Conservation (phyloP, 495 filamentous ascomycete species). For the Podospora pseudocomata region DNA sequence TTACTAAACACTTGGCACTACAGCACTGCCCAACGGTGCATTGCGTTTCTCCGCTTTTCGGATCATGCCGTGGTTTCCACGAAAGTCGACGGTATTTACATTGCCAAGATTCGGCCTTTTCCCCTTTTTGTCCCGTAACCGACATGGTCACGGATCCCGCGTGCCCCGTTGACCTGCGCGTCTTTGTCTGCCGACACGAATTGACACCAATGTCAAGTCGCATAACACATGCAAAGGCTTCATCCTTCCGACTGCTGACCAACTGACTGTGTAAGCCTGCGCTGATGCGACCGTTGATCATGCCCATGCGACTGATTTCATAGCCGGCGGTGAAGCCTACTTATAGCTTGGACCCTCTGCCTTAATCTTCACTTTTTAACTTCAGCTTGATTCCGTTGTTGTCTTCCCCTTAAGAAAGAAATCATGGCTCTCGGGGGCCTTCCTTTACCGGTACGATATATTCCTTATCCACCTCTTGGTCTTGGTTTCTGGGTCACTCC, state of each 20-base stretch:
- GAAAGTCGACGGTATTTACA: neutral
- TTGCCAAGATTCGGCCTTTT: neutral
- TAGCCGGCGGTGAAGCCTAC: no score
- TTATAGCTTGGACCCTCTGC: no score
- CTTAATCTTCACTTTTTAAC: no score
- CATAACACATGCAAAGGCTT: neutral
- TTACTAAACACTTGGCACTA: no score
- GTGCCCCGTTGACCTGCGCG: no score
- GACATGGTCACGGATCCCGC: neutral
- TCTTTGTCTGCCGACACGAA: neutral
- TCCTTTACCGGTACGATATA: neutral
- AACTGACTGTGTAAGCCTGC: neutral
- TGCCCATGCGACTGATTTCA: neutral
- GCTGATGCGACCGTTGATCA: neutral
- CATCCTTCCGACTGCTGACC: neutral
- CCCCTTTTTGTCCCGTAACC: neutral
- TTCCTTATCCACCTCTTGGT: no score
- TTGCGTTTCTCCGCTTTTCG: no score
- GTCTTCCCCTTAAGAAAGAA: neutral
- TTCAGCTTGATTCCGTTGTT: no score
- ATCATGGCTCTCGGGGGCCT: neutral
- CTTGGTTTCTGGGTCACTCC: no score
- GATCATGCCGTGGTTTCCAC: no score
- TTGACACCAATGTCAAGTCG: neutral
- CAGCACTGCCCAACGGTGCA: no score